These are phyloP conservation scores for Marchantia polymorpha DNA, from an alignment of 225 moss, liverwort and hornwort species.

Conservation along the genomic window DNA sequence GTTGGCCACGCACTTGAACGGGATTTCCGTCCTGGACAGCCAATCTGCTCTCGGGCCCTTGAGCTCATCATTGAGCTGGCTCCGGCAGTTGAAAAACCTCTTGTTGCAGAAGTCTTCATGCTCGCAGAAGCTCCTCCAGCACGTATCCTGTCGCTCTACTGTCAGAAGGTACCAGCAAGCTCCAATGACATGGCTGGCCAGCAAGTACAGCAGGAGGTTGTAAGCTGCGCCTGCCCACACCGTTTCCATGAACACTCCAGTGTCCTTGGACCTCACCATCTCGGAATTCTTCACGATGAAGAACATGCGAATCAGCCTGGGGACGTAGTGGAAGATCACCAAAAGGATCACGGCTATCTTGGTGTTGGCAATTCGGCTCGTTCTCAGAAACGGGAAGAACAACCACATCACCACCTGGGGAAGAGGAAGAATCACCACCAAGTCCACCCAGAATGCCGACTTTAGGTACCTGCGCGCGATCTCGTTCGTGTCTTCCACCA, in stretches of 20 bases:
- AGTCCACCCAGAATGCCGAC: constrained; percentile 57
- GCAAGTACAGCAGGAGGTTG: constrained; percentile 63
- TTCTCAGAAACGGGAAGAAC: constrained; percentile 46
- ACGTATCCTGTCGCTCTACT: constrained; percentile 30
- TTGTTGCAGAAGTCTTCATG: neutral
- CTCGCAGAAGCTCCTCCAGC: constrained; percentile 34
- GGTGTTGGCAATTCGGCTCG: constrained; percentile 31
- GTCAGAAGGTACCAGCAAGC: constrained; percentile 41
- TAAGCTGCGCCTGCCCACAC: constrained; percentile 70
- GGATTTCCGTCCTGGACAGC: neutral
- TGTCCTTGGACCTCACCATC: constrained; percentile 38
- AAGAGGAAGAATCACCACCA: constrained; percentile 57
- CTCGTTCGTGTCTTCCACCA: constrained; percentile 44
- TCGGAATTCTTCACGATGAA: constrained; percentile 46
- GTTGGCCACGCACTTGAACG: neutral
- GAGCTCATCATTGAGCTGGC: neutral
- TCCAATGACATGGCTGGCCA: constrained; percentile 52
- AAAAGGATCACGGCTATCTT: constrained; percentile 47
- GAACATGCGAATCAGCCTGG: constrained; percentile 53
- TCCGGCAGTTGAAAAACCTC: constrained; percentile 4
- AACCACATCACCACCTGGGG: constrained; percentile 74
- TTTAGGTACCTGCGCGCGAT: constrained; percentile 50
- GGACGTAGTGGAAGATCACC: constrained; percentile 61
- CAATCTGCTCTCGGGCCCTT: neutral
- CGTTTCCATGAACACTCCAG: constrained; percentile 50